These are phyloP conservation scores for Diplodia sapinea DNA, from an alignment of 2,329 filamentous ascomycete species.

Conservation along the genomic window DNA sequence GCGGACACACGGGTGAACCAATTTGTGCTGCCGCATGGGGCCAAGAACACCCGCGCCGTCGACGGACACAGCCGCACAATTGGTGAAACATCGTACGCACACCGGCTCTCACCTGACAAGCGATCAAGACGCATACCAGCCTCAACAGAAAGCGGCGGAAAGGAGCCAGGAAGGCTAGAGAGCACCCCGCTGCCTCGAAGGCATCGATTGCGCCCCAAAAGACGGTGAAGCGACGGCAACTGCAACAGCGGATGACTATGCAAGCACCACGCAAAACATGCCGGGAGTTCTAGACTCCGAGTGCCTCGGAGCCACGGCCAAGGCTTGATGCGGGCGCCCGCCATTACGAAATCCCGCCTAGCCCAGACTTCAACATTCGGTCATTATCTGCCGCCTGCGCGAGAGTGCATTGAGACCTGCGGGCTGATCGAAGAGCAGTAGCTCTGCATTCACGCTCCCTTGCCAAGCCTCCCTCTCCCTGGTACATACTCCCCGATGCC, in stretches of 20 bases:
- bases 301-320: constrained; percentile 6
- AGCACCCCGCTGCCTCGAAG: not conserved
- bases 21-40: constrained; percentile 28
- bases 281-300: constrained; percentile 19
- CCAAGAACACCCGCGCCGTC: constrained; percentile 20
- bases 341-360: constrained; percentile 25
- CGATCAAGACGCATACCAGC: constrained; percentile 4
- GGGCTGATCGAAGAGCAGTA: constrained; percentile 13
- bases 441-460: not conserved
- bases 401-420: constrained; percentile 13
- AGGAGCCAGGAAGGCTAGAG: not conserved
- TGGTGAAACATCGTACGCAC: constrained; percentile 27
- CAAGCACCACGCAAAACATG: constrained; percentile 9
- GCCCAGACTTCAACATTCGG: constrained; percentile 19
- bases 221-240: constrained; percentile 26
- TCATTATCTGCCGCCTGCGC: constrained; percentile 22
- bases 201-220: constrained; percentile 6
- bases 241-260: constrained; percentile 11
- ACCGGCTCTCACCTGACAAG: constrained; percentile 22
- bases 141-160: not conserved
- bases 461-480: constrained; percentile 11
- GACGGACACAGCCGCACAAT: constrained; percentile 19
- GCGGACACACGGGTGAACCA: constrained; percentile 24
- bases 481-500: constrained; percentile 5
- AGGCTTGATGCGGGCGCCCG: constrained; percentile 18